Evolutionary conservation across 192 early-diverging fungal species (phyloP).

Genomic region (Podila clonocystis): DNA sequence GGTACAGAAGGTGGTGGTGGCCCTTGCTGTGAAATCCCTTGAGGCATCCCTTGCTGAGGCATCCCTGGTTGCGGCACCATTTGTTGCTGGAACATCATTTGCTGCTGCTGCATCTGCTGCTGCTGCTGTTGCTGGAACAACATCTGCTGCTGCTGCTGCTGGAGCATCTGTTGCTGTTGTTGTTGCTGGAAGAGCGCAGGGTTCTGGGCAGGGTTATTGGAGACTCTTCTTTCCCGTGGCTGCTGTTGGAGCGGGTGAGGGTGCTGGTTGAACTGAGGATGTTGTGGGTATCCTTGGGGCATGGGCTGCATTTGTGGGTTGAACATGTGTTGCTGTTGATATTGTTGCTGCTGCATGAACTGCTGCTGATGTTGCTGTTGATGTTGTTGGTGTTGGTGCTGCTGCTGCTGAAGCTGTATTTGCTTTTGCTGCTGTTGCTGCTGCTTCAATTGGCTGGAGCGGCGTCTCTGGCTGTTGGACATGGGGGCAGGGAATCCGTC

Average conservation of each 20-base stretch:
- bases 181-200: conserved; percentile 28
- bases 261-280: conserved; percentile 7
- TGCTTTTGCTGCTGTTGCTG: conserved; percentile 8
- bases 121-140: conserved; percentile 33
- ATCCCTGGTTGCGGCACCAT: neutral
- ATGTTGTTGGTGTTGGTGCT: conserved; percentile 7
- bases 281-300: conserved; percentile 2
- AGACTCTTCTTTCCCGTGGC: conserved; percentile 7
- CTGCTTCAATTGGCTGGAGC: conserved; percentile 26
- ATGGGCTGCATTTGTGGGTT: neutral
- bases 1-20: neutral
- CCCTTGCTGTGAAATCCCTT: neutral
- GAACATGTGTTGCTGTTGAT: conserved; percentile 8
- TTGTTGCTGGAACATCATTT: conserved; percentile 15
- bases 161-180: conserved; percentile 19
- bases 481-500: conserved; percentile 36
- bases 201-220: conserved; percentile 14
- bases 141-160: conserved; percentile 43
- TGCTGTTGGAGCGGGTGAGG: conserved; percentile 21
- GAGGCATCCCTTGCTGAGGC: neutral
- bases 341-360: neutral
- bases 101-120: conserved; percentile 46
- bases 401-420: conserved; percentile 25
- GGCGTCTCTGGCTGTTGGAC: conserved; percentile 23
- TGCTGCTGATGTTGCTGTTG: conserved; percentile 29